phyloP scores from a whole-genome alignment of 202 grass and related monocot genomes.

The Brachypodium distachyon region DNA sequence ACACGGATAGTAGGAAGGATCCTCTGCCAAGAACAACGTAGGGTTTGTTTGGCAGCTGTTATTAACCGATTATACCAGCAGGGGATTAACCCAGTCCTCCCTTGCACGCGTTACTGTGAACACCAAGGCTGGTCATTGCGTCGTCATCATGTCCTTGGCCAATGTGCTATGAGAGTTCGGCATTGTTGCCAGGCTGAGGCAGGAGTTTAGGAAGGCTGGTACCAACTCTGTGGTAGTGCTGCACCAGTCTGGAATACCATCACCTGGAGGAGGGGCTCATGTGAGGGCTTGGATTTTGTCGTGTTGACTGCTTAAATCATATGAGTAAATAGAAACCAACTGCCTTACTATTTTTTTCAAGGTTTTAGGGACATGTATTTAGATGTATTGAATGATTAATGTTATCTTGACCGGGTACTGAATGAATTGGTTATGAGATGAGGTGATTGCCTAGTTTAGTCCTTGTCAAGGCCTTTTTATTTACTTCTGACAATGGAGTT shows the following conservation, averaged over 20 bases:
- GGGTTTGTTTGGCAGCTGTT: background rate
- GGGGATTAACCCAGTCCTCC: background rate
- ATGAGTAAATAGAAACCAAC: background rate
- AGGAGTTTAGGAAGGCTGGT: constrained; percentile 68
- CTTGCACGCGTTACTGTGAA: constrained; percentile 52
- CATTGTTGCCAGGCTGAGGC: constrained; percentile 40
- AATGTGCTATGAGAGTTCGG: constrained; percentile 49
- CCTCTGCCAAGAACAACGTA: background rate
- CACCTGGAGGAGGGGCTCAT: constrained; percentile 55
- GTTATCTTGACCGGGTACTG: too few relatives aligned
- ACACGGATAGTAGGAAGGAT: constrained; percentile 20
- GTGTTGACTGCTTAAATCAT: background rate
- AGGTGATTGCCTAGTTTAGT: background rate
- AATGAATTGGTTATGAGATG: background rate
- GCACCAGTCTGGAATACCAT: constrained; percentile 57
- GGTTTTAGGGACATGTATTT: background rate
- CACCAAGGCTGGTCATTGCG: constrained; percentile 43
- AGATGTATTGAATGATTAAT: background rate
- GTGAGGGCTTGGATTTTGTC: background rate
- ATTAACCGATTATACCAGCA: background rate
- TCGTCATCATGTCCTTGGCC: constrained; percentile 50
- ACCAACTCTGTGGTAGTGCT: constrained; percentile 52
- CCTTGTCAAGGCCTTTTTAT: background rate
- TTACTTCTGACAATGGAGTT: background rate
- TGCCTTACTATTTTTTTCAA: background rate